phyloP scores from a whole-genome alignment of 2,329 filamentous ascomycete genomes.

The Herpotrichia juniperi region DNA sequence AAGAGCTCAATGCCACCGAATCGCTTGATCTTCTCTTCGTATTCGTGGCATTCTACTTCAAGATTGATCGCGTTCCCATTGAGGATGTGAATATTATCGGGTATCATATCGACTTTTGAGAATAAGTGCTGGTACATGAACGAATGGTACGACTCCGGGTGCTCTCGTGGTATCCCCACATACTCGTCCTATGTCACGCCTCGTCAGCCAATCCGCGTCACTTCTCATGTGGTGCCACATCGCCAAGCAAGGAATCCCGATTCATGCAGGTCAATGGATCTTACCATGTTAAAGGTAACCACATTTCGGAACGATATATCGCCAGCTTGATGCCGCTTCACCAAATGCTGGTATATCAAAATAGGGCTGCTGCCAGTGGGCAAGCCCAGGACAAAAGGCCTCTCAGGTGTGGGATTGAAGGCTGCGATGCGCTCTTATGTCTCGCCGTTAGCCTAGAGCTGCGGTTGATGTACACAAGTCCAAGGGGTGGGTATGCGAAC shows the following conservation, averaged over 20 bases:
- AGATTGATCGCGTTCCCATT: conserved; percentile 80
- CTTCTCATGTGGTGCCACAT: conserved; percentile 24
- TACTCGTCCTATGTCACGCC: conserved; percentile 72
- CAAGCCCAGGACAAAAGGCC: conserved; percentile 81
- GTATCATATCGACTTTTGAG: conserved; percentile 80
- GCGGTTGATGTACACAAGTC: conserved; percentile 7
- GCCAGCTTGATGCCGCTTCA: conserved; percentile 72
- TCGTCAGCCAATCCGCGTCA: conserved; percentile 26
- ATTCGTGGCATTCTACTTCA: conserved; percentile 76
- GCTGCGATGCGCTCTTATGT: conserved; percentile 74
- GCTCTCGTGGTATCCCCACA: conserved; percentile 79
- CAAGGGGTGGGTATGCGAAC: conserved; percentile 49
- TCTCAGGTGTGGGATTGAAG: conserved; percentile 73
- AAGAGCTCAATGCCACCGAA: conserved; percentile 85
- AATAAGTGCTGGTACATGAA: conserved; percentile 97
- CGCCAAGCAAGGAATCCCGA: conserved; percentile 19
- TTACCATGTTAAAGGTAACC: conserved; percentile 89
- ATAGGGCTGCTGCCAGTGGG: conserved; percentile 84
- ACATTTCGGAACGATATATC: conserved; percentile 87
- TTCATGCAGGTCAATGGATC: conserved; percentile 24
- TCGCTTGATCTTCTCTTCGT: conserved; percentile 77
- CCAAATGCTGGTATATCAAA: conserved; percentile 77
- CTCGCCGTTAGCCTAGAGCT: conserved; percentile 28
- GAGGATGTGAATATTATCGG: conserved; percentile 82
- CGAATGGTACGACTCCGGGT: conserved; percentile 84